These are phyloP conservation scores for Biscogniauxia marginata DNA, from an alignment of 2,329 filamentous ascomycete species.

Conservation along the genomic window DNA sequence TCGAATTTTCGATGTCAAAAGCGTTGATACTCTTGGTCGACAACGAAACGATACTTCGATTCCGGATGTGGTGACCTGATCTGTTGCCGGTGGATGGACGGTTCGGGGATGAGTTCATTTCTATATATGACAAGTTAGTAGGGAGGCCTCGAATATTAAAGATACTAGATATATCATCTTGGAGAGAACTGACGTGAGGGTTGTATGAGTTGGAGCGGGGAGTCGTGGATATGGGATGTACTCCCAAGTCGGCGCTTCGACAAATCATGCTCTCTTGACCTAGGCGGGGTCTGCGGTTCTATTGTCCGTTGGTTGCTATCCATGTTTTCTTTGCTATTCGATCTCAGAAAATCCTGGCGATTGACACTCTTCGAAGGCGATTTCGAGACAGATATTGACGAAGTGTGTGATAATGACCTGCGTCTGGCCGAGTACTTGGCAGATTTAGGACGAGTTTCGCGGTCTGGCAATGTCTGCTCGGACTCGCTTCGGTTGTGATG, in stretches of 20 bases:
- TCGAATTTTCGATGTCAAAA: slow-evolving; percentile 37
- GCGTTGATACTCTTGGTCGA: slow-evolving; percentile 25
- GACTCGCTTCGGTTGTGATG: slow-evolving; percentile 11
- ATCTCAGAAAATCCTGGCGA: slow-evolving; percentile 18
- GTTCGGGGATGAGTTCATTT: slow-evolving; percentile 10
- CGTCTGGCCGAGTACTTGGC: slow-evolving; percentile 16
- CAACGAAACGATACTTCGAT: slow-evolving; percentile 25
- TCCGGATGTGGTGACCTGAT: slow-evolving; percentile 15
- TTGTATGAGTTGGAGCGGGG: slow-evolving; percentile 15
- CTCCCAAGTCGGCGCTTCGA: slow-evolving; percentile 19
- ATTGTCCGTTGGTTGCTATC: slow-evolving; percentile 13
- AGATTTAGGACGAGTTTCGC: slow-evolving; percentile 7
- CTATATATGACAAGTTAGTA: slow-evolving; percentile 19
- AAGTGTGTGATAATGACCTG: slow-evolving; percentile 18
- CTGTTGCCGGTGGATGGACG: slow-evolving; percentile 11
- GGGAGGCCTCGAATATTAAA: not conserved
- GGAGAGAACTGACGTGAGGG: slow-evolving; percentile 25
- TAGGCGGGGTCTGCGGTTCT: slow-evolving; percentile 11
- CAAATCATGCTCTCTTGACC: slow-evolving; percentile 13
- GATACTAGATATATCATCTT: slow-evolving; percentile 7
- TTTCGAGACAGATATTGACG: slow-evolving; percentile 11
- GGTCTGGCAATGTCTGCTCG: slow-evolving; percentile 15
- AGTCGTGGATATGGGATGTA: slow-evolving; percentile 21
- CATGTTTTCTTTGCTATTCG: slow-evolving; percentile 10
- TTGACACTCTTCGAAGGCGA: slow-evolving; percentile 19